Conservation (phyloP, 805 yeast species). For the Nakazawaea ernobii region DNA sequence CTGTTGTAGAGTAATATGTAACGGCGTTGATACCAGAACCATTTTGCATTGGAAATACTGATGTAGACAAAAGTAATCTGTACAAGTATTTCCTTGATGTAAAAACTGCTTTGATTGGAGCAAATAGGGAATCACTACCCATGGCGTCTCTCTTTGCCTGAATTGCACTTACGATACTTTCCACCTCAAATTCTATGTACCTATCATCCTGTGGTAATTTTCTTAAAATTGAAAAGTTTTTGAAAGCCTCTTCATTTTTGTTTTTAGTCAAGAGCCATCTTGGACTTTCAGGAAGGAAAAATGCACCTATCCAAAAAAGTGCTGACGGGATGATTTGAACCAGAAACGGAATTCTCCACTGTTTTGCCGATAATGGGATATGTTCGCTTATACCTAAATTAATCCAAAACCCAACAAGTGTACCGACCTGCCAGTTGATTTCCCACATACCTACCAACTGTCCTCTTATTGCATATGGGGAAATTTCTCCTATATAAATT, state of each 20-base stretch:
- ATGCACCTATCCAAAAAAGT: conserved; percentile 32
- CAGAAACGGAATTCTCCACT: conserved; percentile 45
- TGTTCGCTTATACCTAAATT: conserved; percentile 36
- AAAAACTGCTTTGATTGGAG: conserved; percentile 30
- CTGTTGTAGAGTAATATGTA: conserved; percentile 47
- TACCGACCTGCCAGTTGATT: conserved; percentile 45
- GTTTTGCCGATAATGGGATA: conserved; percentile 27
- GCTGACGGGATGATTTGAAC: conserved; percentile 36
- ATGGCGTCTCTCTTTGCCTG: conserved; percentile 22
- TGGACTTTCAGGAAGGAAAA: conserved; percentile 40
- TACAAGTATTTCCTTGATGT: conserved; percentile 24
- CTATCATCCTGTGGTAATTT: conserved; percentile 30
- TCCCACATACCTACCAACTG: conserved; percentile 41
- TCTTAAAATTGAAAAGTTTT: conserved; percentile 32
- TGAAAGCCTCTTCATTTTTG: conserved; percentile 27
- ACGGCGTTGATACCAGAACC: conserved; percentile 45
- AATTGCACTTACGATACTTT: conserved; percentile 21
- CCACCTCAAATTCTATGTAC: conserved; percentile 34
- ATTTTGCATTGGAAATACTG: conserved; percentile 37
- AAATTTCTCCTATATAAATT: conserved; percentile 37
- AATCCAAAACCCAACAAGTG: conserved; percentile 43
- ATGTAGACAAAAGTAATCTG: conserved; percentile 32
- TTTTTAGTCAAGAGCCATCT: conserved; percentile 35
- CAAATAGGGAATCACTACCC: conserved; percentile 32
- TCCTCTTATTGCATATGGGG: conserved; percentile 41